These are phyloP conservation scores for Aspergillus fructus DNA, from an alignment of 2,329 filamentous ascomycete species.

Conservation along the genomic window DNA sequence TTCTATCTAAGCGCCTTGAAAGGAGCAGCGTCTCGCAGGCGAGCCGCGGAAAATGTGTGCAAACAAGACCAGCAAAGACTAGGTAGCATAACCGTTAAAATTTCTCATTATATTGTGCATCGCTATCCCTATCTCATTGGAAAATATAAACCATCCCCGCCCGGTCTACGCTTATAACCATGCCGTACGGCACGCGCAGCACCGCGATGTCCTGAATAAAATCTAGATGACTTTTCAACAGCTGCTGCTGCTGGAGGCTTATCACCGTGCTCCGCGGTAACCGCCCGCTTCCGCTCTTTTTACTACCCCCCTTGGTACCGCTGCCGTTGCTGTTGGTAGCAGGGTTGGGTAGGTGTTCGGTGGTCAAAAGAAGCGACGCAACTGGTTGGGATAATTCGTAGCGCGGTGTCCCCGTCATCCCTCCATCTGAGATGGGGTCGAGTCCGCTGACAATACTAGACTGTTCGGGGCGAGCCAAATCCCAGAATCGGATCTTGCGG, in stretches of 20 bases:
- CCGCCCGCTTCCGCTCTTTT: slow-evolving; percentile 40
- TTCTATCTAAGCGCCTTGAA: too few species aligned
- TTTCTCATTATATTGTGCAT: too few species aligned
- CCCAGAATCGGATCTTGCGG: slow-evolving; percentile 92
- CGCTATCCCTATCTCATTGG: slow-evolving; percentile 32
- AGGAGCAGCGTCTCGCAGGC: too few species aligned
- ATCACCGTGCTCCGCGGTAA: slow-evolving; percentile 79
- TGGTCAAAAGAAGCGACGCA: slow-evolving; percentile 63
- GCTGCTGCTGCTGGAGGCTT: slow-evolving; percentile 79
- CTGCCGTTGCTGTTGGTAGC: slow-evolving; percentile 3
- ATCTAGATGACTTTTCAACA: slow-evolving; percentile 85
- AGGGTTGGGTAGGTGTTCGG: slow-evolving; percentile 58
- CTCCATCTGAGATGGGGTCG: slow-evolving; percentile 60
- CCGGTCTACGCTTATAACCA: slow-evolving; percentile 88
- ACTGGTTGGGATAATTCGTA: slow-evolving; percentile 67
- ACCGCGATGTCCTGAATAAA: slow-evolving; percentile 84
- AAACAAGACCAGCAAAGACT: too few species aligned
- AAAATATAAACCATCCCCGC: slow-evolving; percentile 87
- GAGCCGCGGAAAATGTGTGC: too few species aligned
- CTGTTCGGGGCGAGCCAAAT: slow-evolving; percentile 73
- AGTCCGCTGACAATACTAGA: slow-evolving; percentile 80
- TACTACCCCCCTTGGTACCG: slow-evolving; percentile 30
- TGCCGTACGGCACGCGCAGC: slow-evolving; percentile 84
- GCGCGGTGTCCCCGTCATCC: slow-evolving; percentile 55
- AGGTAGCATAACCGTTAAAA: too few species aligned